These are phyloP conservation scores for Rhizopus sp. DNA, from an alignment of 371 early-diverging fungal genomes.

Conservation along the genomic window DNA sequence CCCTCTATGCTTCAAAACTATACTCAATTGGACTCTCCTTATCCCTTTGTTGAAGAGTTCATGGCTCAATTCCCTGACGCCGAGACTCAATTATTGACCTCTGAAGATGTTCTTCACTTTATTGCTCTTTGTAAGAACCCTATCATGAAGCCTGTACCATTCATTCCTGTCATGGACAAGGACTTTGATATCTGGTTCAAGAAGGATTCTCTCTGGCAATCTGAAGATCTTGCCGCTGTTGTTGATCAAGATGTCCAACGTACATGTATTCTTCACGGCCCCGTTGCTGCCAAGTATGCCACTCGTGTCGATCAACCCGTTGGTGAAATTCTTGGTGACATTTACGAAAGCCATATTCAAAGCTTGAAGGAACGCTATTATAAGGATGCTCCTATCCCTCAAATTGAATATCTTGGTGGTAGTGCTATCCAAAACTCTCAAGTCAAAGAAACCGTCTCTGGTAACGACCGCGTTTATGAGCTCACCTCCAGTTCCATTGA, in stretches of 20 bases:
- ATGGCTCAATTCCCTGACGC: constrained; percentile 81
- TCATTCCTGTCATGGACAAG: constrained; percentile 90
- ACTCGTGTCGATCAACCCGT: constrained; percentile 86
- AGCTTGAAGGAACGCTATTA: constrained; percentile 81
- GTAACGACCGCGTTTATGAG: constrained; percentile 55
- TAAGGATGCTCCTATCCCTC: constrained; percentile 69
- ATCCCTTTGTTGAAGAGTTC: constrained; percentile 70
- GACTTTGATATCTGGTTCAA: constrained; percentile 95
- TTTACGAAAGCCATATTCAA: constrained; percentile 83
- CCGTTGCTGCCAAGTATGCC: constrained; percentile 84
- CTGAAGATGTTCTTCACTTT: constrained; percentile 93
- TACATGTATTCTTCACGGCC: constrained; percentile 95
- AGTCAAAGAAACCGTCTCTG: constrained; percentile 27
- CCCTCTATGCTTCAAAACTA: constrained; percentile 73
- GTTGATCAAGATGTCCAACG: constrained; percentile 90
- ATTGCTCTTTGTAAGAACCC: constrained; percentile 80
- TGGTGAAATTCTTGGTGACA: constrained; percentile 86
- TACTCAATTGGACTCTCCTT: constrained; percentile 71
- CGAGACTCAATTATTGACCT: constrained; percentile 74
- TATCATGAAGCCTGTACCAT: constrained; percentile 90
- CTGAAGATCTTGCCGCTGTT: constrained; percentile 91
- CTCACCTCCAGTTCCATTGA: constrained; percentile 64
- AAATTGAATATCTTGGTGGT: constrained; percentile 84
- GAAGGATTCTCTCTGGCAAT: constrained; percentile 97
- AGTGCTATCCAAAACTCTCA: constrained; percentile 32